These are phyloP conservation scores for Venturia nashicola DNA, from an alignment of 2,329 filamentous ascomycete genomes.

Conservation along the genomic window DNA sequence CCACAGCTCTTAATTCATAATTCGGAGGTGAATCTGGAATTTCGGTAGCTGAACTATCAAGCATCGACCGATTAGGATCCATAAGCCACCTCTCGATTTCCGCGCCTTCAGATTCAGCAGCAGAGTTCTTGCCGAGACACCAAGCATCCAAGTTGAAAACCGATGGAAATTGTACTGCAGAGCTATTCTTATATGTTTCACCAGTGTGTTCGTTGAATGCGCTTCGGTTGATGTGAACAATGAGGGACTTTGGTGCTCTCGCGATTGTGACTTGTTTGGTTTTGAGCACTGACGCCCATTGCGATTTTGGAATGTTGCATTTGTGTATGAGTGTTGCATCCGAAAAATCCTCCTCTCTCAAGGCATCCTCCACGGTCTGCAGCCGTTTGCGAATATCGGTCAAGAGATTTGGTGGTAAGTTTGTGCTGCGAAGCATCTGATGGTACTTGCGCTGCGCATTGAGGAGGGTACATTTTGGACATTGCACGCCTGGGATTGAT, in stretches of 20 bases:
- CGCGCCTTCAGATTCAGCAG: conserved; percentile 17
- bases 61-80: conserved; percentile 60
- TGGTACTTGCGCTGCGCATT: conserved; percentile 41
- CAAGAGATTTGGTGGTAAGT: conserved; percentile 31
- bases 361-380: conserved; percentile 51
- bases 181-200: conserved; percentile 69
- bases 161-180: conserved; percentile 64
- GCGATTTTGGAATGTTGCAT: conserved; percentile 41
- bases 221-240: conserved; percentile 82
- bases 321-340: conserved; percentile 37
- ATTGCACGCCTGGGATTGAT: conserved; percentile 79
- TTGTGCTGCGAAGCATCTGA: conserved; percentile 8
- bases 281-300: conserved; percentile 67
- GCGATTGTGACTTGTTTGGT: conserved; percentile 81
- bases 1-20: conserved; percentile 71
- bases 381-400: conserved; percentile 41
- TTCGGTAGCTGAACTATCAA: conserved; percentile 35
- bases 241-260: conserved; percentile 66
- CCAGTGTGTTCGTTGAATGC: conserved; percentile 79
- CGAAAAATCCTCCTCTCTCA: conserved; percentile 71
- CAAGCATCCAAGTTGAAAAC: conserved; percentile 68
- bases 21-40: conserved; percentile 22
- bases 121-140: conserved; percentile 50
- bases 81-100: conserved; percentile 44
- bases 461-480: conserved; percentile 76